Conservation (phyloP, 176 grass and related monocot genomes). For the Eleusine indica region DNA sequence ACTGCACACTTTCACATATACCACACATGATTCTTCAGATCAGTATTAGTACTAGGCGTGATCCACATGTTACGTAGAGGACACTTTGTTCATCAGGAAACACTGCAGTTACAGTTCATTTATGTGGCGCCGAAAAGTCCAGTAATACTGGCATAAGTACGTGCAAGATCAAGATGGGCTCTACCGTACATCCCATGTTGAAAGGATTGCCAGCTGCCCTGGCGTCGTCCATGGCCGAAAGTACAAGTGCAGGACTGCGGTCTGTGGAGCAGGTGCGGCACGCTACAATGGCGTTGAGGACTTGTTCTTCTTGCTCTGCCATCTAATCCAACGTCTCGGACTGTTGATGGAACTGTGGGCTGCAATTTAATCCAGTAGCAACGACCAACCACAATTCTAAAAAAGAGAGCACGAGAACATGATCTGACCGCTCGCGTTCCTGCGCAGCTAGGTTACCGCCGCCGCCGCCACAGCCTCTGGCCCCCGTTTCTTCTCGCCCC, state of each 20-base stretch:
- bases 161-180: neutral
- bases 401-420: too few species aligned
- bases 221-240: neutral
- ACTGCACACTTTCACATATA: neutral
- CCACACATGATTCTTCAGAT: neutral
- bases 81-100: neutral
- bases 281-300: neutral
- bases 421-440: too few species aligned
- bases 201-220: neutral
- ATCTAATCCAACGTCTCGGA: neutral
- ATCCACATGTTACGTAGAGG: neutral
- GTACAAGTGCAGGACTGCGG: neutral
- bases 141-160: neutral
- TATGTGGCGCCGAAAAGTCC: slow-evolving; percentile 3
- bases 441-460: too few species aligned
- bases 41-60: neutral
- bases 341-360: neutral
- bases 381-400: neutral
- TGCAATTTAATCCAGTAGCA: neutral
- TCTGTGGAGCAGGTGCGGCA: neutral
- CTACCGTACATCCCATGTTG: neutral
- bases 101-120: neutral
- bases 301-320: neutral
- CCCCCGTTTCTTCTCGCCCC: too few species aligned
- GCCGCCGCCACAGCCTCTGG: too few species aligned